These are phyloP conservation scores for Pichia phayaonensis DNA, from an alignment of 805 yeast genomes.

Conservation along the genomic window DNA sequence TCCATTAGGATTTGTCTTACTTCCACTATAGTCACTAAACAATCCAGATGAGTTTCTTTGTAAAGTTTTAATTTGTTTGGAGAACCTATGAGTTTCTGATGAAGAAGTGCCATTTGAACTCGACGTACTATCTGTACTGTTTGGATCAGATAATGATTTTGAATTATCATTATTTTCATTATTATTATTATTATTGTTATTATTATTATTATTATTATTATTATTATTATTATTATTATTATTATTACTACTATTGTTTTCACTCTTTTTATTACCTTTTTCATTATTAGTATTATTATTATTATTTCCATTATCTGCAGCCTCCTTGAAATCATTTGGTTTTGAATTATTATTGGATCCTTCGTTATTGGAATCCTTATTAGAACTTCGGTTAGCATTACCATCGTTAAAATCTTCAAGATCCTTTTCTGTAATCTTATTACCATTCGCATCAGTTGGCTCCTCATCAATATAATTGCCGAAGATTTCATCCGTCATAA, in stretches of 20 bases:
- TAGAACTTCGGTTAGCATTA: background rate
- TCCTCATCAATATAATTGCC: background rate
- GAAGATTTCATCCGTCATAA: background rate
- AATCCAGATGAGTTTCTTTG: conserved; percentile 2
- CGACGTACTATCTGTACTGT: background rate
- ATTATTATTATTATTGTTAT: background rate
- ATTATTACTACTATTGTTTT: background rate
- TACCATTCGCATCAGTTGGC: background rate
- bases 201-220: background rate
- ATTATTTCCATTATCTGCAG: background rate
- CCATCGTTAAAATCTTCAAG: background rate
- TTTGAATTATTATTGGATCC: no score
- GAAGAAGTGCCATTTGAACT: background rate
- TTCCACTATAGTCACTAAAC: conserved; percentile 1
- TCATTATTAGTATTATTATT: background rate
- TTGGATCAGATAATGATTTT: background rate
- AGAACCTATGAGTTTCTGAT: background rate
- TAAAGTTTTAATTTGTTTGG: background rate
- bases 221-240: background rate
- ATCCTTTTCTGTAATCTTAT: background rate
- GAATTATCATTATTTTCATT: background rate
- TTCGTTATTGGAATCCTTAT: background rate
- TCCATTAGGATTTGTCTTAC: background rate
- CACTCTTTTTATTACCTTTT: background rate
- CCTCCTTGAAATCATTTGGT: no score